Evolutionary conservation across 345 rosid genomes (phyloP).

Genomic region (Hibiscus syriacus): DNA sequence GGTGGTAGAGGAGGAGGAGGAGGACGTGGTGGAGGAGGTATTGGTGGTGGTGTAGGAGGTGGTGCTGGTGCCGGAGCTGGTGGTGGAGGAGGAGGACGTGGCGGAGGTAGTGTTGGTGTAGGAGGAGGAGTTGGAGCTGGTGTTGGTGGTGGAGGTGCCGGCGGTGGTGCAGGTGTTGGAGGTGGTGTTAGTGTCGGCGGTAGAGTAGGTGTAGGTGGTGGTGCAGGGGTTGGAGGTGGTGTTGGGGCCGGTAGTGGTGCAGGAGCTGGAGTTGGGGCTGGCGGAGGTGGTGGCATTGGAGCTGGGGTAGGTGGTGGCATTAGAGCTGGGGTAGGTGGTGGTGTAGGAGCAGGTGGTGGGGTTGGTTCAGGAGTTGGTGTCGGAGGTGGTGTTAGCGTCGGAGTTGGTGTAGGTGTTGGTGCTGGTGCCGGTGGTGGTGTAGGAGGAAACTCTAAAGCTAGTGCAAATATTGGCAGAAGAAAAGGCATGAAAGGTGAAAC

Average conservation of each 20-base stretch:
- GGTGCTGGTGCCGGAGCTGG: not conserved
- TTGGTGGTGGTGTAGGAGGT: not conserved
- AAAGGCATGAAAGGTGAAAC: too few species aligned
- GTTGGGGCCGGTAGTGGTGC: not conserved
- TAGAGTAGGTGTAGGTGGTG: not conserved
- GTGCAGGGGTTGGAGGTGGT: not conserved
- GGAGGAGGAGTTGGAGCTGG: not conserved
- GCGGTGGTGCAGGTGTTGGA: not conserved
- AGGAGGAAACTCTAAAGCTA: not conserved
- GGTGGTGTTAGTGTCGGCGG: not conserved
- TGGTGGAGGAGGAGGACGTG: not conserved
- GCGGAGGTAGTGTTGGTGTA: not conserved
- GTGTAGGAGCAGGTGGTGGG: not conserved
- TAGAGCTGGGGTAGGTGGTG: not conserved
- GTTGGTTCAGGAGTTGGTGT: not conserved
- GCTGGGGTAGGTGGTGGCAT: not conserved
- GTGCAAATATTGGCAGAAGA: too few species aligned
- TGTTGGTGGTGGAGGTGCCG: not conserved
- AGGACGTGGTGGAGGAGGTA: not conserved
- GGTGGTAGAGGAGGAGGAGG: not conserved
- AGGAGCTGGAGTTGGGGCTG: not conserved
- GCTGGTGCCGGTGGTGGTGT: not conserved
- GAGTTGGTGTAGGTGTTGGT: not conserved
- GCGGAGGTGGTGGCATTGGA: not conserved
- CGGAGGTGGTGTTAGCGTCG: not conserved